Evolutionary conservation across 192 early-diverging fungal genomes (phyloP).

Genomic region (Cetraspora pellucida): DNA sequence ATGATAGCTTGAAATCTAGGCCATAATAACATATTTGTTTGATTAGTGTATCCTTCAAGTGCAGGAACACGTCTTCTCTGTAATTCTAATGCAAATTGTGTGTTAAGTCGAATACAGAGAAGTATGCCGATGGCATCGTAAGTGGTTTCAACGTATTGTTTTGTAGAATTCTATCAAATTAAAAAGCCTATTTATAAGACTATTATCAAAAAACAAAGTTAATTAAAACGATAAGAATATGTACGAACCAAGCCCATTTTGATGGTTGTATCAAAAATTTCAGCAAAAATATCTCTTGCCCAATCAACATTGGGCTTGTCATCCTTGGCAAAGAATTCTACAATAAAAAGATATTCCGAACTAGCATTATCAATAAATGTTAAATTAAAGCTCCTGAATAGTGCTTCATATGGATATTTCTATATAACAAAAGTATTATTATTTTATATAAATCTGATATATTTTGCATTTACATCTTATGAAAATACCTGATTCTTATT

Average conservation of each 20-base stretch:
- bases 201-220: not conserved
- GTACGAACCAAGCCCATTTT: conserved; percentile 65
- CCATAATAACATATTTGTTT: conserved; percentile 93
- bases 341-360: conserved; percentile 90
- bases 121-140: conserved; percentile 90
- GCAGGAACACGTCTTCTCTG: conserved; percentile 79
- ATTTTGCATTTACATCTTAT: too few relatives aligned
- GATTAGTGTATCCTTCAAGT: conserved; percentile 86
- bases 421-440: conserved; percentile 26
- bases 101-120: conserved; percentile 87
- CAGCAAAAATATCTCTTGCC: conserved; percentile 73
- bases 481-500: conserved; percentile 64
- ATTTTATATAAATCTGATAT: conserved; percentile 3
- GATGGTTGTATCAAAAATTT: conserved; percentile 86
- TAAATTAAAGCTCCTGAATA: conserved; percentile 91
- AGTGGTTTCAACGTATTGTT: conserved; percentile 72
- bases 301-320: conserved; percentile 65
- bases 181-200: conserved; percentile 28
- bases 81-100: conserved; percentile 77
- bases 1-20: conserved; percentile 83
- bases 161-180: conserved; percentile 55
- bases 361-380: conserved; percentile 93
- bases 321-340: conserved; percentile 85
- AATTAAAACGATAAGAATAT: conserved; percentile 1
- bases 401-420: conserved; percentile 84